Conservation (phyloP, 441 rosid genomes). For the Flueggea neowawraea region DNA sequence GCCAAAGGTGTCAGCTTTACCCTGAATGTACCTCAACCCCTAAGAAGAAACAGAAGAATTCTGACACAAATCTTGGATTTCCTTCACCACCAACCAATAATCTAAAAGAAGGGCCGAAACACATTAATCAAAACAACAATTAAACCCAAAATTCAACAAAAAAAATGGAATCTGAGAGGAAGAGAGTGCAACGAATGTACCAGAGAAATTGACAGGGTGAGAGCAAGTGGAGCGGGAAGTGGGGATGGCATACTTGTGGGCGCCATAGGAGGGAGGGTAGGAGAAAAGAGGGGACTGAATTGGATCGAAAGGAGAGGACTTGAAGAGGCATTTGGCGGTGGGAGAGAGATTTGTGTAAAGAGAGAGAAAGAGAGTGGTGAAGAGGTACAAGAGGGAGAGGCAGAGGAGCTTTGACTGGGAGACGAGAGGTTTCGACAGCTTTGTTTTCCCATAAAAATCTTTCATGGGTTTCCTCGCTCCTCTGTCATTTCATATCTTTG, state of each 20-base stretch:
- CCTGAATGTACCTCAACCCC: slow-evolving; percentile 51
- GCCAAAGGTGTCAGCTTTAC: slow-evolving; percentile 48
- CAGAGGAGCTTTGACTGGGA: slow-evolving; percentile 82
- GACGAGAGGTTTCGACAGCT: slow-evolving; percentile 36
- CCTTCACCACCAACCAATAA: slow-evolving; percentile 53
- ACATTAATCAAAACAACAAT: not conserved
- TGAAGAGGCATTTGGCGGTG: slow-evolving; percentile 54
- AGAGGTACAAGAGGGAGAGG: slow-evolving; percentile 58
- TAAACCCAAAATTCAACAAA: not conserved
- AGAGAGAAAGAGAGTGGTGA: slow-evolving; percentile 48
- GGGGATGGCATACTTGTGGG: slow-evolving; percentile 74
- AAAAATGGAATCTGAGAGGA: too few relatives aligned
- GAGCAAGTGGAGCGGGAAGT: slow-evolving; percentile 73
- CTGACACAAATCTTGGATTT: slow-evolving; percentile 45
- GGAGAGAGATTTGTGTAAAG: slow-evolving; percentile 50
- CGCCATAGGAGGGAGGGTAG: slow-evolving; percentile 75
- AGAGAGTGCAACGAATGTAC: slow-evolving; percentile 19
- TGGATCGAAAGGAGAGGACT: slow-evolving; percentile 83
- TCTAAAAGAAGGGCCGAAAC: slow-evolving; percentile 30
- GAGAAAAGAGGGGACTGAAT: slow-evolving; percentile 64
- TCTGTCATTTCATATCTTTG: not conserved
- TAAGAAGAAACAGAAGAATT: slow-evolving; percentile 24
- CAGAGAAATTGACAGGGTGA: slow-evolving; percentile 65
- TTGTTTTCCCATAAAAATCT: slow-evolving; percentile 26
- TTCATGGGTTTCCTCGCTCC: slow-evolving; percentile 15